phyloP scores from a whole-genome alignment of 2,329 filamentous ascomycete genomes.

The Cladorrhinum sp. region DNA sequence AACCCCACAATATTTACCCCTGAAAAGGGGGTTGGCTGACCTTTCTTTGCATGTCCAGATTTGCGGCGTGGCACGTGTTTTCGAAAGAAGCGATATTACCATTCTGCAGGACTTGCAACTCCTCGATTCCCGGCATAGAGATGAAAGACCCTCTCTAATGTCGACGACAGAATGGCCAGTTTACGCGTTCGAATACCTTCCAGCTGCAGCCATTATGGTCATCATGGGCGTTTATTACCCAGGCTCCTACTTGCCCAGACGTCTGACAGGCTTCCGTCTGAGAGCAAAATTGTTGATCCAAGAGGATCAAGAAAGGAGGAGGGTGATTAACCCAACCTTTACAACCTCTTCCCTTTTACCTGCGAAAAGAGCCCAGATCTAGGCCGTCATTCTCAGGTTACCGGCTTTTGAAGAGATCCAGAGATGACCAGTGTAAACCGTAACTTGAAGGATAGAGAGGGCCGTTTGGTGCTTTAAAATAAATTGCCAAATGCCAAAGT shows the following conservation, averaged over 20 bases:
- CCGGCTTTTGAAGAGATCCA: too few species aligned
- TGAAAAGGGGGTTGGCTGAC: not conserved
- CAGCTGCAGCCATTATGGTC: conserved; percentile 9
- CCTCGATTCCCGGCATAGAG: not conserved
- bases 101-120: not conserved
- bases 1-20: not conserved
- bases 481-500: not conserved
- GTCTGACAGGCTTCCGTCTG: conserved; percentile 10
- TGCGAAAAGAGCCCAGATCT: too few species aligned
- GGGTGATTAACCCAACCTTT: not conserved
- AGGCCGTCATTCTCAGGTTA: too few species aligned
- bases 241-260: conserved; percentile 17
- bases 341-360: too few species aligned
- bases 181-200: conserved; percentile 18
- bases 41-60: conserved; percentile 5
- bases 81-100: conserved; percentile 11
- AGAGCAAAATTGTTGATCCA: conserved; percentile 11
- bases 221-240: conserved; percentile 16
- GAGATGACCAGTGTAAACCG: too few species aligned
- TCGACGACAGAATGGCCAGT: conserved; percentile 18
- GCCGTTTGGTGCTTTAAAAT: too few species aligned
- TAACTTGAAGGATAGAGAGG: too few species aligned
- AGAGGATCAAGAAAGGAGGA: conserved; percentile 4
- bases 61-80: conserved; percentile 13
- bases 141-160: conserved; percentile 2